Conservation (phyloP, 495 filamentous ascomycete species). For the Zalerion maritima region DNA sequence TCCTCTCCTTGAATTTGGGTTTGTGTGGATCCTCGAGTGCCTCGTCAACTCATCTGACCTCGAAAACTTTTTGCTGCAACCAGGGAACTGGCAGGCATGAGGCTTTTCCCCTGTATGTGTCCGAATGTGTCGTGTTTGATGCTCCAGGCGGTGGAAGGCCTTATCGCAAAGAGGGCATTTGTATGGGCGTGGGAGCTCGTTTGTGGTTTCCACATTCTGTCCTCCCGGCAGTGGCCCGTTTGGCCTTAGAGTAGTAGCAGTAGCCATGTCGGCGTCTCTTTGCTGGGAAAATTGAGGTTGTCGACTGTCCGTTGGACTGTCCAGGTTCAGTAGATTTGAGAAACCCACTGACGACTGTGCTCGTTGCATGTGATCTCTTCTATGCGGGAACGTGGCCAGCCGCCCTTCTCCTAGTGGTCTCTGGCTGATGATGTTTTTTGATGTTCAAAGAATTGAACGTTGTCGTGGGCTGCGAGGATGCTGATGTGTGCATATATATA, state of each 20-base stretch:
- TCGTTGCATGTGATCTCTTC: conserved; percentile 54
- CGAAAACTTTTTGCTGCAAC: conserved; percentile 95
- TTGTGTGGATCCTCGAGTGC: conserved; percentile 97
- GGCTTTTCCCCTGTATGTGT: conserved; percentile 98
- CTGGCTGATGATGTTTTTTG: too few species aligned
- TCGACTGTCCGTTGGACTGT: conserved; percentile 19
- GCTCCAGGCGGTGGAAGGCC: conserved; percentile 95
- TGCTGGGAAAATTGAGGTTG: conserved; percentile 11
- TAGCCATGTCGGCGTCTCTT: conserved; percentile 46
- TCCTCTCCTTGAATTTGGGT: conserved; percentile 87
- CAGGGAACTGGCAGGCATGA: conserved; percentile 84
- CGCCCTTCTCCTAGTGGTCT: too few species aligned
- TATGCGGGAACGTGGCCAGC: conserved; percentile 1
- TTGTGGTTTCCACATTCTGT: conserved; percentile 32
- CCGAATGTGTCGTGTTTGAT: conserved; percentile 93
- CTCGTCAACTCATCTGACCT: conserved; percentile 92
- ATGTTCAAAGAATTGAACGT: too few species aligned
- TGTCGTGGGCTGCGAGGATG: too few species aligned
- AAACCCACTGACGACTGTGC: conserved; percentile 60
- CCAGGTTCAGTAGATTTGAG: conserved; percentile 62
- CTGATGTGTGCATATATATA: too few species aligned
- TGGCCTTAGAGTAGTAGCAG: conserved; percentile 53
- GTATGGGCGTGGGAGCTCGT: conserved; percentile 86
- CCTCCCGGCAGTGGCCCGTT: conserved; percentile 50
- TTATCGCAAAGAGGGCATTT: conserved; percentile 98